Base-by-base conservation (phyloP, 2,329 filamentous ascomycete genomes). In the Fusarium pilosicola region DNA sequence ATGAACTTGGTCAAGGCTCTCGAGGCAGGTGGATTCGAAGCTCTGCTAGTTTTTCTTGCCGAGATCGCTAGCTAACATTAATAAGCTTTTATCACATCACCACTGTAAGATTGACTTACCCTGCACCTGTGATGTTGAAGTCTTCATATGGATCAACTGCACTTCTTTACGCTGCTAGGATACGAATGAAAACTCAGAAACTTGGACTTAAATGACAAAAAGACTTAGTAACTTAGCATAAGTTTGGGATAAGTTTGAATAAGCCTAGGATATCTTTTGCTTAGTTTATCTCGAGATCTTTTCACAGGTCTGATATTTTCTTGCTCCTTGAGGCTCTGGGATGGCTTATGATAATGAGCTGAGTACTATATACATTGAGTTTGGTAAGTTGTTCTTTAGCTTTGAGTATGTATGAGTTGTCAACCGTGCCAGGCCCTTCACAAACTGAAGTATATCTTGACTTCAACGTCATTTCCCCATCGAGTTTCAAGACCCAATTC, bases 391-490 rank as follows among this genome's bases (percentile, higher is more conserved):
- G 6, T 41, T 36, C 14, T n/a, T 24, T 15, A 30, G 26, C 8
- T 6, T 20, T 15, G 48, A 52, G 14, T 32, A 32, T 39, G 20
- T 28, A n/a, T 22, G 39, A 41, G 14, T 3, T 24, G 6, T 45
- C 30, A 12, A 66, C 45, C 30, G 17, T 52, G 36, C 28, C 15
- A 32, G 26, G 10, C 24, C 30, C 30, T 42, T 78, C 67, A 85
- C 51, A 85, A 77, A 30, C 81, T 80, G 54, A 89, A 86, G 63
- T 85, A 91, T 10, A 94, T 81, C 79, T 91, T 91, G 46, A 97
- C 84, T 69, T 89, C 86, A 42, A 95, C 88, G 80, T 97, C 93
- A 80, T 97, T 97, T 73, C 90, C 92, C 92, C 93, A 97, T 13
- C 92, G 90, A 42, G 89, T 87, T 65, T 90, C 84, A 62, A 96